Evolutionary conservation across 768 basidiomycete genomes (phyloP), one percentile per base, ranked within the genome.

Genomic region (Boletus coccyginus): DNA sequence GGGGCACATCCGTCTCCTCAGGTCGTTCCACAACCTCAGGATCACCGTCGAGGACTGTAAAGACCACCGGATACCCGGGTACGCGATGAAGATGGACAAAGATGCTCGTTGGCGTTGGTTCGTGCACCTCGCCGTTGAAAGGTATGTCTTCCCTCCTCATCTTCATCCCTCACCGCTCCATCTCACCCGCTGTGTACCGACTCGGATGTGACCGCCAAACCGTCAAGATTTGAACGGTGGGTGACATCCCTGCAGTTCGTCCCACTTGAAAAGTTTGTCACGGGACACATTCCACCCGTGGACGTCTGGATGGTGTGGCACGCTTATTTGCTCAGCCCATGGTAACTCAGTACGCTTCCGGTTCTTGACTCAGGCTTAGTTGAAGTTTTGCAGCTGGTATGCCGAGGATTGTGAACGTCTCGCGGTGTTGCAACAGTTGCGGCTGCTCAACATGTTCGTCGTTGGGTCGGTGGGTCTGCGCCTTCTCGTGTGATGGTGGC

Each of bases 231-330:
- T 44, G 66, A 75, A 38, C 64, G 58, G 17, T 77, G 75, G 75
- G 59, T 68, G 21, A 46, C 46, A 24, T 66, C 61, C 5, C 45
- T 72, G 50, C 53, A 62, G 40, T 58, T 61, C 47, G 66, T 62
- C 42, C 43, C 62, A 4, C 55, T 72, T 11, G 69, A 66, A 49
- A 60, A 57, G 36, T 72, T 72, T 35, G 55, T 73, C 33, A 27
- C 52, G 24, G 53, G 48, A 5, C 60, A 72, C 12, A 43, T 73
- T 16, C 75, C 75, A 0, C 75, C 75, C 13, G 31, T 74, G 32
- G 77, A 77, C 40, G 75, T 77, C 24, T 71, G 72, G 66, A 75
- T 77, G 74, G 72, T 77, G 19, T 75, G 77, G 72, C 75, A 77
- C 19, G 76, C 75, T 1, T 77, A 78, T 61, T 19, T 74, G 46